Conservation (phyloP, 768 basidiomycete genomes). For the Leccinum fibrillosum region DNA sequence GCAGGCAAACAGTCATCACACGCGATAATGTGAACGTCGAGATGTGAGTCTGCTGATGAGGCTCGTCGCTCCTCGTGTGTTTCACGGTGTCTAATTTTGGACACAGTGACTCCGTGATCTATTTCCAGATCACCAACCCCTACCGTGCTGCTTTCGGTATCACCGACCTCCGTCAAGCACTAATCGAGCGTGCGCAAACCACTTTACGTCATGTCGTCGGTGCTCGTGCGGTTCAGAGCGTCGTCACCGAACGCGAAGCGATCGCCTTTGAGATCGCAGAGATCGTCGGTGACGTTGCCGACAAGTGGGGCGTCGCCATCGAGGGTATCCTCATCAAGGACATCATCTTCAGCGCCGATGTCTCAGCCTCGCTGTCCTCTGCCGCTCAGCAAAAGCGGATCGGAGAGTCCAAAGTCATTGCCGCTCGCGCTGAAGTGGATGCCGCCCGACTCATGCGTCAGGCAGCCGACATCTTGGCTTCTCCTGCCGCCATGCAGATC, state of each 20-base stretch:
- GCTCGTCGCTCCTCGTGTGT: background rate
- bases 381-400: conserved; percentile 97
- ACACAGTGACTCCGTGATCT: conserved; percentile 83
- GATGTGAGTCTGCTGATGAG: conserved; percentile 50
- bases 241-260: conserved; percentile 95
- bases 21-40: conserved; percentile 96
- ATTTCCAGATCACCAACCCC: conserved; percentile 86
- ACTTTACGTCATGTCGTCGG: conserved; percentile 98
- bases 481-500: conserved; percentile 97
- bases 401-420: conserved; percentile 95
- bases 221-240: conserved; percentile 89
- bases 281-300: conserved; percentile 88
- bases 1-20: conserved; percentile 87
- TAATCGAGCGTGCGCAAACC: conserved; percentile 85
- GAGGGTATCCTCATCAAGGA: conserved; percentile 96
- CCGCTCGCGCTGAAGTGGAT: conserved; percentile 94
- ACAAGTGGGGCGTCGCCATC: conserved; percentile 96
- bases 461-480: conserved; percentile 92
- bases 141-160: conserved; percentile 96
- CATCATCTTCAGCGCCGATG: conserved; percentile 88
- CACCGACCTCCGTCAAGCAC: conserved; percentile 80
- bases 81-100: conserved; percentile 1
- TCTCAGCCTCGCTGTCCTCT: conserved; percentile 87
- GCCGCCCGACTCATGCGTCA: conserved; percentile 94
- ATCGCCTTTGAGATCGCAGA: conserved; percentile 97